Base-by-base conservation (phyloP, 1,284 basidiomycete species). In the Lentinus polychrous region DNA sequence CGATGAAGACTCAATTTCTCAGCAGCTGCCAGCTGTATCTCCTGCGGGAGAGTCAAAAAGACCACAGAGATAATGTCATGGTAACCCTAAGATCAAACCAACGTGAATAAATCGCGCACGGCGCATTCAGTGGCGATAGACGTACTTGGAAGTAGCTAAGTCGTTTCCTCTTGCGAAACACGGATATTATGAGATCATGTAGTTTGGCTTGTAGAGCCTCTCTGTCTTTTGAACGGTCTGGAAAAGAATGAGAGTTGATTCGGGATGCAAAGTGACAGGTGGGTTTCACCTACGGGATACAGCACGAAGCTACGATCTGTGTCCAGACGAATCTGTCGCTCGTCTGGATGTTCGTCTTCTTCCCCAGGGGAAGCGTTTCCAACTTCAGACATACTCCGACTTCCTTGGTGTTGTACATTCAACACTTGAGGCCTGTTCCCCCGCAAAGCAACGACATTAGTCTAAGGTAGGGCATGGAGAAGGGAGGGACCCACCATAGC, bases 41-140 rank as follows among this genome's bases (percentile, higher is more conserved):
- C 75, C 24, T 64, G 60, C 1, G 84, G 83, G 7, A 94, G 71
- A 0, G 92, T 94, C 23, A 96, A 74, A 56, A 89, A 87, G 0
- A 96, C 55, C 10, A 96, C 90, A 0, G 90, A 86, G 27, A 92
- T 74, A 41, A 97, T 91, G 61, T 96, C 94, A 63, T 97, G 94
- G 63, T 91, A 95, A 36, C 94, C 94, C 81, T 92, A 37, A 49
- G 22, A 37, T 27, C 8, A 23, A 39, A 23, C 20, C 39, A 22
- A 38, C 3, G 14, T 23, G 11, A 46, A 20, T 37, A 33, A 31
- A 23, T n/a, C n/a, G n/a, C n/a, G n/a, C n/a, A n/a, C n/a, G n/a
- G n/a, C n/a, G n/a, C 22, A 14, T 39, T 14, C 7, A n/a, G 10
- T 10, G 36, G 46, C 24, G 11, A 47, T 10, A 12, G 22, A 57